A percentile compares a stretch with the other conserved stretches of the same genome.
Evolutionary conservation across 345 rosid species (phyloP).

Genomic region (Ceriops decandra): DNA sequence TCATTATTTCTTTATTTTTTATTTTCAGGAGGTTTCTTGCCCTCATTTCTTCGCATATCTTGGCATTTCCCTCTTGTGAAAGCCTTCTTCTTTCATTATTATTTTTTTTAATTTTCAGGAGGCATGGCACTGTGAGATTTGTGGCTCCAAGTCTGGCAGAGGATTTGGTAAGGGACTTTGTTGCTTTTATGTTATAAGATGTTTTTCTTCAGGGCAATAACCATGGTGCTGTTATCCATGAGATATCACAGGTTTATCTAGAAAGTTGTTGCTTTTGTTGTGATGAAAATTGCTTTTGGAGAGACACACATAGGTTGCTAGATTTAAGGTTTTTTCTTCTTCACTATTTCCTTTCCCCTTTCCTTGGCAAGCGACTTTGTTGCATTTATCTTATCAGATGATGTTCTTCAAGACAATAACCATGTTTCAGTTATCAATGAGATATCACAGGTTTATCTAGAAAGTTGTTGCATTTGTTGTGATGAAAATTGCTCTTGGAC

Average conservation of each 20-base stretch:
- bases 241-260: background rate
- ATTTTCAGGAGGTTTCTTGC: background rate
- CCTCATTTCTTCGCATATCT: background rate
- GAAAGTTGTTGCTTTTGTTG: background rate
- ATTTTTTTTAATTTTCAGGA: conserved; percentile 5
- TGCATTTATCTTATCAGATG: too few species aligned
- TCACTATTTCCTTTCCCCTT: too few species aligned
- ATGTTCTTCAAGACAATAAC: background rate
- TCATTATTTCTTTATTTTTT: background rate
- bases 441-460: background rate
- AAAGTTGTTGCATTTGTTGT: background rate
- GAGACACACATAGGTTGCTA: background rate
- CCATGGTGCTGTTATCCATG: background rate
- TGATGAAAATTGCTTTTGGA: background rate
- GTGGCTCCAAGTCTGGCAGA: conserved; percentile 23
- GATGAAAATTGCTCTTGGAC: background rate
- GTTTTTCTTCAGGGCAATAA: background rate
- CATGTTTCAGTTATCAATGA: background rate
- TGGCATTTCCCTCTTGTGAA: too few species aligned
- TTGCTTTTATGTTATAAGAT: background rate
- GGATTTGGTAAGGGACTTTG: conserved; percentile 26
- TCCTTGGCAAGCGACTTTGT: too few species aligned
- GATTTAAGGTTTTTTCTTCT: background rate
- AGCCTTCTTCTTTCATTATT: background rate
- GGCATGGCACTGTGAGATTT: conserved; percentile 30